Evolutionary conservation across 1,139 yeast species (phyloP), one percentile per base, ranked within the genome.

Genomic region (Casaregolazyma lundiana): DNA sequence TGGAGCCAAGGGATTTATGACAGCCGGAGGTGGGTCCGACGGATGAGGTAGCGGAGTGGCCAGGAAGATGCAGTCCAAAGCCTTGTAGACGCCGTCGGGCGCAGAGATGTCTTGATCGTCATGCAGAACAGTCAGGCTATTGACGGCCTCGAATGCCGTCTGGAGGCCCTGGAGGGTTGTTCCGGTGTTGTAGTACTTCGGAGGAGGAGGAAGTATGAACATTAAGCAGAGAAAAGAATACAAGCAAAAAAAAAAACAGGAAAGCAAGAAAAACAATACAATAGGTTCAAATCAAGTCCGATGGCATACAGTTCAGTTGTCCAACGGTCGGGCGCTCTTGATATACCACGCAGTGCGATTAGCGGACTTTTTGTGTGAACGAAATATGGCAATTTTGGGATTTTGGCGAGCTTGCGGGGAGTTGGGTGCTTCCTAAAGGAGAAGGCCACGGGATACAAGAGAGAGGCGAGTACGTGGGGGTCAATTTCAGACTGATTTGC

Each of bases 11-110:
- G 70, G 70, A 48, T 66, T 66, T 38, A 64, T 53, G 17, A 61
- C 59, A 21, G 60, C 53, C 17, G 65, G 62, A 7, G 66, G 66
- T 8, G 66, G 64, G 45, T 65, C 69, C 5, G 65, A 57, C 2
- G 70, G 70, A 46, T 66, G 70, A 3, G 67, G 65, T 4, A 63
- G 54, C 11, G 70, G 70, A 11, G 59, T 60, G 7, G 69, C 67
- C 35, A 66, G 50, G 41, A 54, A 62, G 30, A 66, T 53, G 35
- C 62, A 59, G 38, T 66, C 66, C 41, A 53, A 49, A 6, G 65
- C 60, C 8, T 43, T 42, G 49, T 65, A 66, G 6, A 48, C 44
- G 6, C 70, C 70, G 49, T 63, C 65, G 1, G 64, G 62, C 7
- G 65, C 59, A 0, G 53, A 38, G 49, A 61, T 55, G 41, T 55